Conservation (phyloP, 768 basidiomycete genomes). For the Coprinopsis marcescibilis region DNA sequence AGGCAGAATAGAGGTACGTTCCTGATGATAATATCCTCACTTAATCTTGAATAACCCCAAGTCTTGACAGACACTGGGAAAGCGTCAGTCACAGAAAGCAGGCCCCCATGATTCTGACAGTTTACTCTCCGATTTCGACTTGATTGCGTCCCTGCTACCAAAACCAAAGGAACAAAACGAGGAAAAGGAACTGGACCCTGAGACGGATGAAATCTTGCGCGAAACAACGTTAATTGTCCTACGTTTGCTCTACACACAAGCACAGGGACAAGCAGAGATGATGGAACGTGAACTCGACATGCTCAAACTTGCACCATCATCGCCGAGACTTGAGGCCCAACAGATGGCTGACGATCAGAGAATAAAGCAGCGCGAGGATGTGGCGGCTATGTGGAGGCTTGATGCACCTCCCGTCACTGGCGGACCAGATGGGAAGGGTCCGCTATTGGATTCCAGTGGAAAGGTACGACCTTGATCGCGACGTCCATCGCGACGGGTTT, state of each 20-base stretch:
- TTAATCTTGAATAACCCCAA: neutral
- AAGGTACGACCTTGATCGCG: constrained; percentile 43
- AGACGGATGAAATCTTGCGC: constrained; percentile 61
- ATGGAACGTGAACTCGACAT: constrained; percentile 70
- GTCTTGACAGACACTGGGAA: constrained; percentile 43
- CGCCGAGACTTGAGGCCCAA: constrained; percentile 23
- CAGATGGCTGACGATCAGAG: constrained; percentile 31
- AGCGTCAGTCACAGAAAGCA: constrained; percentile 41
- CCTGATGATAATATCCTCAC: neutral
- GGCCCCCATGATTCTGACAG: constrained; percentile 18
- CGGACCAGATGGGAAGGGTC: constrained; percentile 46
- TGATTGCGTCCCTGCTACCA: constrained; percentile 60
- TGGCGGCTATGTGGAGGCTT: constrained; percentile 66
- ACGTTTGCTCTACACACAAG: constrained; percentile 65
- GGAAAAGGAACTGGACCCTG: constrained; percentile 47
- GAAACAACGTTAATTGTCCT: constrained; percentile 66
- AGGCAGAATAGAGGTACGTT: constrained; percentile 57
- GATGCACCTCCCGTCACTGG: constrained; percentile 46
- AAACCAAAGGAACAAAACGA: constrained; percentile 20
- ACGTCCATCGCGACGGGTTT: neutral
- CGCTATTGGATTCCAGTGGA: constrained; percentile 69
- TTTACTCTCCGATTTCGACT: constrained; percentile 48
- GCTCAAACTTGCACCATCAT: constrained; percentile 48
- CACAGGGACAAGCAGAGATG: constrained; percentile 60
- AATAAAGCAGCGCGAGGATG: constrained; percentile 32